Percentiles rank a stretch among this genome's conserved stretches.
Conservation (phyloP, 768 basidiomycete genomes). For the Leccinum imitatum region DNA sequence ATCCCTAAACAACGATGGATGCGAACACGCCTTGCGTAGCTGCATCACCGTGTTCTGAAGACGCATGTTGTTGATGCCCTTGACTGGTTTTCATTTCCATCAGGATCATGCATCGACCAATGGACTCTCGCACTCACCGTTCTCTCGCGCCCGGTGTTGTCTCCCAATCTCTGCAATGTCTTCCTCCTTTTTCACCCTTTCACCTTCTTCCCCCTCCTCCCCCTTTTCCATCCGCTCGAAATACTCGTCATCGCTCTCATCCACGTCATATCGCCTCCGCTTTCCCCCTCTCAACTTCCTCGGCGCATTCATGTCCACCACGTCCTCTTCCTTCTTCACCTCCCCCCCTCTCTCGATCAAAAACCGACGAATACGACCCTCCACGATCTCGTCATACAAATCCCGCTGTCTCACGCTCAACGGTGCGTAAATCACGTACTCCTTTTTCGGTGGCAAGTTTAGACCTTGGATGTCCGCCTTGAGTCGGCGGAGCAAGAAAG, state of each 20-base stretch:
- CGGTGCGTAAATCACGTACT: slow-evolving; percentile 92
- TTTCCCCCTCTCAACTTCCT: slow-evolving; percentile 37
- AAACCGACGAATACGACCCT: slow-evolving; percentile 68
- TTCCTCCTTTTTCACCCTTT: slow-evolving; percentile 36
- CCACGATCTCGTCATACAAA: slow-evolving; percentile 77
- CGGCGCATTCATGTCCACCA: slow-evolving; percentile 32
- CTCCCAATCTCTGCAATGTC: slow-evolving; percentile 54
- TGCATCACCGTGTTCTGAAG: slow-evolving; percentile 98
- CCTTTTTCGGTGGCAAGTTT: slow-evolving; percentile 83
- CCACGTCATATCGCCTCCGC: slow-evolving; percentile 51
- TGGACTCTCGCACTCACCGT: slow-evolving; percentile 44
- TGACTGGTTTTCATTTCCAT: slow-evolving; percentile 45
- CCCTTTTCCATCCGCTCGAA: slow-evolving; percentile 58
- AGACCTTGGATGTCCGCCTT: slow-evolving; percentile 82
- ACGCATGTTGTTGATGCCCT: slow-evolving; percentile 87
- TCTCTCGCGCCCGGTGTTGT: slow-evolving; percentile 57
- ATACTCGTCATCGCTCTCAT: slow-evolving; percentile 63
- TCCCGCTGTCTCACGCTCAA: slow-evolving; percentile 81
- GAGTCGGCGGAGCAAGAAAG: slow-evolving; percentile 89
- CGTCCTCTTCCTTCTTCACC: slow-evolving; percentile 19
- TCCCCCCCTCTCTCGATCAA: slow-evolving; percentile 40
- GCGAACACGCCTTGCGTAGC: slow-evolving; percentile 92
- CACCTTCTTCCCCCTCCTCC: slow-evolving; percentile 44
- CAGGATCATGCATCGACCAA: slow-evolving; percentile 2
- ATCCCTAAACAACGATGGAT: slow-evolving; percentile 82